Conservation (phyloP, 768 basidiomycete species). For the Tremella mesenterica region DNA sequence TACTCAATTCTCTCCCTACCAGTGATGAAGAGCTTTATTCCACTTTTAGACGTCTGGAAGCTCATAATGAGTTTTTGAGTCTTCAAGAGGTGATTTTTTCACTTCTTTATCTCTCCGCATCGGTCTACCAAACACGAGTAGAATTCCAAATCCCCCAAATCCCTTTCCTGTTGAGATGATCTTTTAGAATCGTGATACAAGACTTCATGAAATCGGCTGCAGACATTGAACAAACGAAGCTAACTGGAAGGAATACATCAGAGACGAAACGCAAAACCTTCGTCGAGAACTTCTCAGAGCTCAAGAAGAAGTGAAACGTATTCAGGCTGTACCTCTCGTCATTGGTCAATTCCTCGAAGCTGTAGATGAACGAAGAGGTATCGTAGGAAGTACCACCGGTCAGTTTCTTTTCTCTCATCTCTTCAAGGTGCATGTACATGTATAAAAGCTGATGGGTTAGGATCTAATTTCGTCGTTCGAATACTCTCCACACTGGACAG, state of each 20-base stretch:
- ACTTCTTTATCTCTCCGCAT: no score
- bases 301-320: slow-evolving; percentile 98
- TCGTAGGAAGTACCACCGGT: slow-evolving; percentile 87
- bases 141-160: background rate
- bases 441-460: slow-evolving; percentile 41
- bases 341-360: slow-evolving; percentile 99
- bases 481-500: slow-evolving; percentile 95
- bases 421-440: background rate
- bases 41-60: slow-evolving; percentile 92
- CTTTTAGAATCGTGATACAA: no score
- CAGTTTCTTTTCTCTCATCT: slow-evolving; percentile 1
- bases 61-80: slow-evolving; percentile 85
- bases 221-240: slow-evolving; percentile 1
- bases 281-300: slow-evolving; percentile 97
- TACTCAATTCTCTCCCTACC: slow-evolving; percentile 74
- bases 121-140: no score
- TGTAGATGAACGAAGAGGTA: slow-evolving; percentile 93
- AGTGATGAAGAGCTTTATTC: slow-evolving; percentile 77
- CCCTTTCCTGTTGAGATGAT: background rate
- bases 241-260: slow-evolving; percentile 83
- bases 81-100: slow-evolving; percentile 44
- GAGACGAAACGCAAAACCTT: slow-evolving; percentile 95
- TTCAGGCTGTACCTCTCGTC: slow-evolving; percentile 95
- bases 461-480: slow-evolving; percentile 94
- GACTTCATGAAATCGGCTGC: background rate